Conservation (phyloP, 2,329 filamentous ascomycete species). For the Calonectria honghensis region DNA sequence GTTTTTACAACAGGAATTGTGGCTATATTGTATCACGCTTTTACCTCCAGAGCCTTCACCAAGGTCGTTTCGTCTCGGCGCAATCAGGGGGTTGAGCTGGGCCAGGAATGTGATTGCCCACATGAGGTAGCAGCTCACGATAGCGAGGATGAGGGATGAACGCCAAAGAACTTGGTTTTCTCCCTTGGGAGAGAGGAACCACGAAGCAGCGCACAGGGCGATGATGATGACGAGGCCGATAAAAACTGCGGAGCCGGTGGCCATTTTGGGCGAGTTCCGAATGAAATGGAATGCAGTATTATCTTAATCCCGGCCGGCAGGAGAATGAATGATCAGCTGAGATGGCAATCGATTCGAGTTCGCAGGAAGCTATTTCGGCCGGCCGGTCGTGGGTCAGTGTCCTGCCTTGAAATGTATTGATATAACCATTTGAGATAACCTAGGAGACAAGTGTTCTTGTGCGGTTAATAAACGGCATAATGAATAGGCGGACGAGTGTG, state of each 20-base stretch:
- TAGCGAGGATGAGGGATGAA: constrained; percentile 91
- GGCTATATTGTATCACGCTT: no score
- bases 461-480: no score
- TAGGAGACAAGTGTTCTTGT: no score
- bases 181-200: constrained; percentile 94
- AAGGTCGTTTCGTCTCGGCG: constrained; percentile 82
- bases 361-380: constrained; percentile 38
- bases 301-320: constrained; percentile 49
- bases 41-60: constrained; percentile 64
- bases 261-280: constrained; percentile 49
- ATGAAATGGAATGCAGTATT: constrained; percentile 18
- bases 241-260: constrained; percentile 84
- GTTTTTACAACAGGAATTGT: no score
- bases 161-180: constrained; percentile 98
- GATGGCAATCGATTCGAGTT: constrained; percentile 30
- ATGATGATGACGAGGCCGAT: constrained; percentile 90
- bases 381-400: constrained; percentile 39
- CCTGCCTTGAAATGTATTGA: constrained; percentile 27
- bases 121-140: constrained; percentile 96
- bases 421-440: no score
- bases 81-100: constrained; percentile 94
- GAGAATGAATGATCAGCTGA: constrained; percentile 33
- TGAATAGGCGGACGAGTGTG: no score
- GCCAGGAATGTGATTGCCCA: constrained; percentile 98
- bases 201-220: constrained; percentile 84